These are phyloP conservation scores for Ganoderma sinense DNA, from an alignment of 1,284 basidiomycete genomes.

Conservation along the genomic window DNA sequence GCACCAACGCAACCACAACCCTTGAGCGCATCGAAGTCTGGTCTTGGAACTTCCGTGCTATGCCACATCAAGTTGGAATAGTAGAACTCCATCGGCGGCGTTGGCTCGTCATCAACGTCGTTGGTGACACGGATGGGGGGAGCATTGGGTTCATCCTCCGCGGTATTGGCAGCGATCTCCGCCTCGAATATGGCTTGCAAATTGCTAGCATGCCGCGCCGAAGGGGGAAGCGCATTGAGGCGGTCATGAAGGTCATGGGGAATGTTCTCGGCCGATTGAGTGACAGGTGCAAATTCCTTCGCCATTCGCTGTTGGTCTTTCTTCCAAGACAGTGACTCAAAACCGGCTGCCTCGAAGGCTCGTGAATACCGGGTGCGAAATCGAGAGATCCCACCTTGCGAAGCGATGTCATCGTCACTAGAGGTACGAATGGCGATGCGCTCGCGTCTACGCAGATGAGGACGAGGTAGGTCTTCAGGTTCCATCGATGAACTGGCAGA, in stretches of 20 bases:
- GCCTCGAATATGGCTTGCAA: conserved; percentile 44
- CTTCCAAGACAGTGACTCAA: conserved; percentile 32
- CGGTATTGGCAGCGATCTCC: conserved; percentile 41
- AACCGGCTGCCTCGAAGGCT: conserved; percentile 24
- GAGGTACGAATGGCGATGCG: conserved; percentile 16
- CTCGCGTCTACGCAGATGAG: conserved; percentile 17
- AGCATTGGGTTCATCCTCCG: conserved; percentile 66
- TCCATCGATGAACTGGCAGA: conserved; percentile 31
- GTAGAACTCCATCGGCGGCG: conserved; percentile 79
- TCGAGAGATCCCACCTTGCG: conserved; percentile 19
- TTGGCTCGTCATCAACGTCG: conserved; percentile 66
- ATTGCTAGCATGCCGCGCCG: conserved; percentile 31
- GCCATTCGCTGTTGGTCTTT: conserved; percentile 30
- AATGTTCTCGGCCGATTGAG: conserved; percentile 38
- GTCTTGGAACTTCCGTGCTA: conserved; percentile 68
- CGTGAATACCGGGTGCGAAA: conserved; percentile 1
- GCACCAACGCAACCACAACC: conserved; percentile 79
- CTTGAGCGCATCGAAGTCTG: conserved; percentile 61
- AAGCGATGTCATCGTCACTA: conserved; percentile 23
- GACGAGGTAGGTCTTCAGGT: conserved; percentile 15
- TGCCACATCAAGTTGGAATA: conserved; percentile 84
- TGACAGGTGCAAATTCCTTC: conserved; percentile 32
- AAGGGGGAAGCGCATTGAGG: conserved; percentile 36
- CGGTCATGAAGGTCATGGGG: conserved; percentile 42
- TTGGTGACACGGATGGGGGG: conserved; percentile 74